Evolutionary conservation across 352 stramenopile genomes (phyloP).

Genomic region (Phytopythium vexans): DNA sequence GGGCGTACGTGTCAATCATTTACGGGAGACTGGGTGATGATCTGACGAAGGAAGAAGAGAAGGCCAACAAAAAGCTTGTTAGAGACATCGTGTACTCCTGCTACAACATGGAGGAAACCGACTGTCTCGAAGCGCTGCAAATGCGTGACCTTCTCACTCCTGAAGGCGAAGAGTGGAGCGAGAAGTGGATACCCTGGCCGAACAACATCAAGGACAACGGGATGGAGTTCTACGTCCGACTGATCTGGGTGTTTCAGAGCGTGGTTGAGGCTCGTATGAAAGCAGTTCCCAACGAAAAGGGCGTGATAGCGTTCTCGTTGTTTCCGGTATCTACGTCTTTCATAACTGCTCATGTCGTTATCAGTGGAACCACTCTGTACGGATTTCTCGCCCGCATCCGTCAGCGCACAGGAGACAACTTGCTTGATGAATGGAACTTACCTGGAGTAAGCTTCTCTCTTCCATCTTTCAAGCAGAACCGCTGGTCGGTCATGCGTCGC

Average conservation of each 20-base stretch:
- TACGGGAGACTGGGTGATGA: too few species aligned
- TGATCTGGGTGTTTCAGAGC: constrained; percentile 6
- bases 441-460: too few species aligned
- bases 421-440: too few species aligned
- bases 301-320: not conserved
- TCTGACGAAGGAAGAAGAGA: constrained; percentile 1
- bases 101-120: constrained; percentile 5
- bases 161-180: constrained; percentile 2
- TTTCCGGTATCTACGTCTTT: too few species aligned
- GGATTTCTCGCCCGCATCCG: too few species aligned
- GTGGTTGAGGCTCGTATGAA: constrained; percentile 3
- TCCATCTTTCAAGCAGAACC: not conserved
- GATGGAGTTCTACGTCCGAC: constrained; percentile 9
- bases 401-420: too few species aligned
- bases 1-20: too few species aligned
- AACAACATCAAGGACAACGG: constrained; percentile 5
- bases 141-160: constrained; percentile 7
- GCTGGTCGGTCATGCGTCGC: not conserved
- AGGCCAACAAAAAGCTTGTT: not conserved
- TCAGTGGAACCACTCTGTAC: too few species aligned
- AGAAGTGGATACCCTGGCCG: constrained; percentile 10
- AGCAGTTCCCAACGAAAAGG: constrained; percentile 1
- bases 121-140: constrained; percentile 2
- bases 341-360: too few species aligned
- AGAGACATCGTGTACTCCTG: constrained; percentile 4